Base-by-base conservation (phyloP, 768 basidiomycete species). In the Leccinum obscurum region DNA sequence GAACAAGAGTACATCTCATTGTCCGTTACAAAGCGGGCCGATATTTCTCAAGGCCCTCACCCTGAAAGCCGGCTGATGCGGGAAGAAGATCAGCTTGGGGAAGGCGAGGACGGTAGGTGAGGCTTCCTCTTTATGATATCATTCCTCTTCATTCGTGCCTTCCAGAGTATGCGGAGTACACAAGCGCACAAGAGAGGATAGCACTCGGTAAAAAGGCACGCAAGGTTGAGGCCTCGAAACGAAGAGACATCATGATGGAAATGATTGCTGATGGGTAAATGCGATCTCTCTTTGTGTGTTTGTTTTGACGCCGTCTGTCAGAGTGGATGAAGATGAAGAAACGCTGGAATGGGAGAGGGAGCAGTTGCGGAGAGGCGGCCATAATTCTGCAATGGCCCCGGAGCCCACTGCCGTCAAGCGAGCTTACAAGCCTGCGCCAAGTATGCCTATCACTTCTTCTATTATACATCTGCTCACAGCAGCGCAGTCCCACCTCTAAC, bases 1-100 rank as follows among this genome's bases (percentile, higher is more conserved):
- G 70, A 74, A 56, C 87, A 90, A 46, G 92, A 93, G 32, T 95
- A 83, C 64, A 90, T 95, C 24, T 92, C 93, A 0, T 73, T 95
- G 15, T 85, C 89, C 20, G 81, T 94, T 4, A 77, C 84, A 0
- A 85, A 81, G 61, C 79, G 78, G 51, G 75, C 76, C 20, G 83
- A 88, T 37, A 73, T 76, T 37, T 72, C 81, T 9, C 79, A 83
- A 64, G 92, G 92, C 0, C 92, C 92, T 7, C 92, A 93, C 77
- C 93, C 92, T 7, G 89, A 88, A 65, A 93, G 91, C 70, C 83
- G 93, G 9, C 75, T 95, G 28, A 70, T 90, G 75, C 79, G 93
- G 53, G 93, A 95, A 73, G 93, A 95, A 44, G 93, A 95, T 71
- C 91, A 95, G 63, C 70, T 92, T 2, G 93, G 93, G 11, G 91